Conservation (phyloP, 352 stramenopile genomes). For the Globisporangium perplexum region DNA sequence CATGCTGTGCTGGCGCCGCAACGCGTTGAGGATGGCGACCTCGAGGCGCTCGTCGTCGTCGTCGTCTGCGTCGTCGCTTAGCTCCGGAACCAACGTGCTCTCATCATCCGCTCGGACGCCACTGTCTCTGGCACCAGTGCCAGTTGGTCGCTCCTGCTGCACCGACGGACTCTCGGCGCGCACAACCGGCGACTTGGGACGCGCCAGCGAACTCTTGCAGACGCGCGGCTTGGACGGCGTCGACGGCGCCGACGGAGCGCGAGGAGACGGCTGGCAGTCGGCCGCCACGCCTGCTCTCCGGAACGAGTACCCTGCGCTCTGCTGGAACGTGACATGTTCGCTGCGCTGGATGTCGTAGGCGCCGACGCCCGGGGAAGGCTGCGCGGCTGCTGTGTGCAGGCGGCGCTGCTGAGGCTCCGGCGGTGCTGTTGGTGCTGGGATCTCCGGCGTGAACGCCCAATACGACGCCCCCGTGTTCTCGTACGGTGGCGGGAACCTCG, state of each 20-base stretch:
- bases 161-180: background rate
- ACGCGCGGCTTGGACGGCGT: conserved; percentile 11
- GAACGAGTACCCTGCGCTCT: conserved; percentile 35
- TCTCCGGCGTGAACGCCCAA: conserved; percentile 15
- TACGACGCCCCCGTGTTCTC: conserved; percentile 20
- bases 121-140: background rate
- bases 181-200: conserved; percentile 5
- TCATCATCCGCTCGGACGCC: background rate
- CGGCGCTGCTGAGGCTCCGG: background rate
- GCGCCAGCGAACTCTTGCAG: conserved; percentile 23
- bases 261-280: background rate
- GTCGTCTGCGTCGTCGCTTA: conserved; percentile 5
- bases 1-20: conserved; percentile 48
- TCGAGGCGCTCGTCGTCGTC: conserved; percentile 14
- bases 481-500: conserved; percentile 31
- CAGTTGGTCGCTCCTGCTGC: background rate
- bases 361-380: conserved; percentile 29
- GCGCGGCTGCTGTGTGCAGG: background rate
- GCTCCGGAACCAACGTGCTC: background rate
- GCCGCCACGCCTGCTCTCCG: conserved; percentile 6
- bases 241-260: background rate
- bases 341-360: conserved; percentile 40
- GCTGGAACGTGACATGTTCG: conserved; percentile 40
- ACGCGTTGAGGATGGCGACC: conserved; percentile 19
- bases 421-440: conserved; percentile 1